phyloP scores from a whole-genome alignment of 257 asterid genomes.

The Gardenia jasminoides region DNA sequence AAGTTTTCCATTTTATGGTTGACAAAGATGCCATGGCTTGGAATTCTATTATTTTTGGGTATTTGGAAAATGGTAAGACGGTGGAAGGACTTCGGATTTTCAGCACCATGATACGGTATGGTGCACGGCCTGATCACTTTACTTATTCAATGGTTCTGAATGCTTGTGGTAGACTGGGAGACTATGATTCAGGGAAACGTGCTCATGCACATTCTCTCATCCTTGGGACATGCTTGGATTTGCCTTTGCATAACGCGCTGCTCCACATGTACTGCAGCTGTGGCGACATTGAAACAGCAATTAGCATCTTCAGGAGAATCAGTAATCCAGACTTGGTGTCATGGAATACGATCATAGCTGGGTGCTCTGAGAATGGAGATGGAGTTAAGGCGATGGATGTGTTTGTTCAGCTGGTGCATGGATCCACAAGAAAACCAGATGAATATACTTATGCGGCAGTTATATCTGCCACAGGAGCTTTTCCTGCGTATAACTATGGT shows the following conservation, averaged over 20 bases:
- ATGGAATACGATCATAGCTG: conserved; percentile 83
- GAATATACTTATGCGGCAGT: conserved; percentile 74
- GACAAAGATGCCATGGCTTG: conserved; percentile 64
- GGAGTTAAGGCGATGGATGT: conserved; percentile 54
- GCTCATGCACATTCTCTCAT: conserved; percentile 57
- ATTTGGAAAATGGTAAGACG: conserved; percentile 49
- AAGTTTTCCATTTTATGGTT: conserved; percentile 42
- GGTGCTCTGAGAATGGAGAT: conserved; percentile 62
- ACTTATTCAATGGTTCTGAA: conserved; percentile 69
- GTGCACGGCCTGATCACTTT: conserved; percentile 46
- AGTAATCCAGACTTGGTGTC: conserved; percentile 67
- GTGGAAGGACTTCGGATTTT: conserved; percentile 45
- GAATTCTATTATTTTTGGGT: conserved; percentile 60
- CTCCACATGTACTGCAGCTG: conserved; percentile 84
- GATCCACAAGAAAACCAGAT: conserved; percentile 46
- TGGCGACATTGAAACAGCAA: conserved; percentile 44
- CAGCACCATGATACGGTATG: conserved; percentile 40
- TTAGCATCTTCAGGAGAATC: conserved; percentile 45
- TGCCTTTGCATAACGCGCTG: conserved; percentile 70
- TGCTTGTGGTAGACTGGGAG: conserved; percentile 61
- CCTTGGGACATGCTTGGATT: conserved; percentile 45
- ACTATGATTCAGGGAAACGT: conserved; percentile 42
- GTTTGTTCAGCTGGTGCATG: conserved; percentile 40
- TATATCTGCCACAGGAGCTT: conserved; percentile 44
- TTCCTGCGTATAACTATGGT: conserved; percentile 54